phyloP scores from a whole-genome alignment of 2,329 filamentous ascomycete genomes.

The Phaeosphaeriaceae sp. region DNA sequence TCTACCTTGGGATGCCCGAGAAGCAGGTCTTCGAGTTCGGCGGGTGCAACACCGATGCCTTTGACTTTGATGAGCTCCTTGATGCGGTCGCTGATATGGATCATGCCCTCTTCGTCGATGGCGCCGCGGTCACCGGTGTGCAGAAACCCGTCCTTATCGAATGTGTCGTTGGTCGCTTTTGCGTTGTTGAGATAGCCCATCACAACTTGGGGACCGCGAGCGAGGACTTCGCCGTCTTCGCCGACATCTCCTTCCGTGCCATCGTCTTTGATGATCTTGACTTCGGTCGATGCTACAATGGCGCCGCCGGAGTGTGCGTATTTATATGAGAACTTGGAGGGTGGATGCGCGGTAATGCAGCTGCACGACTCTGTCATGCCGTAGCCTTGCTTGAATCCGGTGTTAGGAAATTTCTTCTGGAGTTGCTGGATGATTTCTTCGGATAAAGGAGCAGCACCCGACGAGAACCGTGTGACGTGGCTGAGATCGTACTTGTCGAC shows the following conservation, averaged over 20 bases:
- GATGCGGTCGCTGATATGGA: constrained; percentile 66
- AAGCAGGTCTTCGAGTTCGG: constrained; percentile 68
- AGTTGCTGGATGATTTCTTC: constrained; percentile 65
- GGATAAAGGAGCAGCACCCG: constrained; percentile 66
- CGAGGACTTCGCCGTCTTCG: constrained; percentile 60
- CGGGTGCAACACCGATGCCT: constrained; percentile 67
- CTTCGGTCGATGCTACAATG: constrained; percentile 64
- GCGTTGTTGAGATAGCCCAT: constrained; percentile 59
- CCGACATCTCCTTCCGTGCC: constrained; percentile 61
- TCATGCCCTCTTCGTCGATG: constrained; percentile 62
- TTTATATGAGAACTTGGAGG: constrained; percentile 62
- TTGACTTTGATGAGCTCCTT: constrained; percentile 75
- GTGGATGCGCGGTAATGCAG: constrained; percentile 69
- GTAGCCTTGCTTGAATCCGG: constrained; percentile 70
- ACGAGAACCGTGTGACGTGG: constrained; percentile 63
- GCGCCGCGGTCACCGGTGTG: constrained; percentile 66
- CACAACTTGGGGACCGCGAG: constrained; percentile 56
- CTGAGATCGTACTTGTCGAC: constrained; percentile 64
- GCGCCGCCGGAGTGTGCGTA: constrained; percentile 65
- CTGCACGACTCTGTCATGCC: constrained; percentile 73
- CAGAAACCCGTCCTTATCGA: constrained; percentile 57
- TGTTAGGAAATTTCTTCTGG: constrained; percentile 63
- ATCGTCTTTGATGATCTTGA: constrained; percentile 66
- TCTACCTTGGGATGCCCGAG: constrained; percentile 64
- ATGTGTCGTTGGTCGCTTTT: constrained; percentile 52